Base-by-base conservation (phyloP, 1,284 basidiomycete species). In the Vanrija sp. region DNA sequence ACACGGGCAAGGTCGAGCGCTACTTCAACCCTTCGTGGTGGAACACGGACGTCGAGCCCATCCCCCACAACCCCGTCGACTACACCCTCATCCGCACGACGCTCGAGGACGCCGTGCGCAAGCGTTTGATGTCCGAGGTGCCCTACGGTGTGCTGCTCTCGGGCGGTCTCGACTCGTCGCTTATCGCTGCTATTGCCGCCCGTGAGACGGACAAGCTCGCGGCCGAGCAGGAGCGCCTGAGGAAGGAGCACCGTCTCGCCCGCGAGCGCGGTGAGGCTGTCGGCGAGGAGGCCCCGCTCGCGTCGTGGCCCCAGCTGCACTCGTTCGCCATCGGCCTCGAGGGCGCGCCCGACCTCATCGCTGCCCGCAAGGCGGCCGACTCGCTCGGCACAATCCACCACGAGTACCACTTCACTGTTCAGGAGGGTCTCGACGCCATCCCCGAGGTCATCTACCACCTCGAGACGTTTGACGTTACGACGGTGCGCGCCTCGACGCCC, bases 381-480 rank as follows among this genome's bases (percentile, higher is more conserved):
- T 97, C 85, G 79, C 82, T 99, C 46, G 94, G 94, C 43, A 98
- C 96, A 0, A 84, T 89, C 5, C 96, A 99, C 74, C 95, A 98
- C 76, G 96, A 98, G 79, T 97, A 94, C 78, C 89, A 92, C 18
- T 99, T 99, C 78, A 98, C 95, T 18, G 91, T 98, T 10, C 92
- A 98, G 76, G 96, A 98, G 78, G 96, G 96, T 52, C 81, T 99
- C 48, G 96, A 99, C 70, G 96, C 96, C 6, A 88, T 99, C 57
- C 89, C 91, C 5, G 96, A 99, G 61, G 96, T 98, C 61, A 97
- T 99, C 67, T 89, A 97, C 78, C 96, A 98, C 76, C 85, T 99
- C 45, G 96, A 99, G 81, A 98, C 96, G 1, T 98, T 92, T 78
- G 96, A 99, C 74, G 96, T 99, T 52, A 99, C 96, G 38, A 99